Evolutionary conservation across 306 rosid species (phyloP).

Genomic region (Cyamopsis tetragonoloba): DNA sequence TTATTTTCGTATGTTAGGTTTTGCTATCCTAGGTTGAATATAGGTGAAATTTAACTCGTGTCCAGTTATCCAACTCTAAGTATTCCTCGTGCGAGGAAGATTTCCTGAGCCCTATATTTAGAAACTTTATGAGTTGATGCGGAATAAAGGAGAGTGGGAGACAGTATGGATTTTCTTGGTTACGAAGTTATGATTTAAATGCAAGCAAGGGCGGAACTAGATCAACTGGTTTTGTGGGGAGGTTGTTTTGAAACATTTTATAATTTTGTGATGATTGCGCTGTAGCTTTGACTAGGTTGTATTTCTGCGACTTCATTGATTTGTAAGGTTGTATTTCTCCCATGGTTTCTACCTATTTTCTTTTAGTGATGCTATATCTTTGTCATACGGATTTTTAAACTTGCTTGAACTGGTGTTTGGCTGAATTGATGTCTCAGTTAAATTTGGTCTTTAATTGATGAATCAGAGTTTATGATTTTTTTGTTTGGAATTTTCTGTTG

Average conservation of each 20-base stretch:
- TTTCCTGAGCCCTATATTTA: background rate
- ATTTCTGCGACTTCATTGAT: background rate
- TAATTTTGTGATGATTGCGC: background rate
- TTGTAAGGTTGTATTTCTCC: background rate
- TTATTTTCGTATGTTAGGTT: background rate
- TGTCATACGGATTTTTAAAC: background rate
- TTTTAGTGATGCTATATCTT: background rate
- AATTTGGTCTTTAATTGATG: background rate
- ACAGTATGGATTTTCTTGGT: background rate
- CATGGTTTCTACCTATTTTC: background rate
- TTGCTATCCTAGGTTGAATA: background rate
- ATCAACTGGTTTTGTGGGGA: background rate
- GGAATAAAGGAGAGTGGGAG: background rate
- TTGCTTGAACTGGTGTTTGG: background rate
- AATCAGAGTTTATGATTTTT: background rate
- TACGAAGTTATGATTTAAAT: background rate
- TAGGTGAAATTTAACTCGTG: background rate
- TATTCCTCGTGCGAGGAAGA: background rate
- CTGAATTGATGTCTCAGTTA: background rate
- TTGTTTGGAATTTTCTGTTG: background rate
- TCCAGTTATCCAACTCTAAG: background rate
- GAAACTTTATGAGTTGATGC: background rate
- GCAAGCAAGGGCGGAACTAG: background rate
- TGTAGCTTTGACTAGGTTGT: background rate
- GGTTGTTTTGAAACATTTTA: background rate